Evolutionary conservation across 306 rosid species (phyloP), one percentile per base, ranked within the genome.

Genomic region (Mimosa bimucronata): DNA sequence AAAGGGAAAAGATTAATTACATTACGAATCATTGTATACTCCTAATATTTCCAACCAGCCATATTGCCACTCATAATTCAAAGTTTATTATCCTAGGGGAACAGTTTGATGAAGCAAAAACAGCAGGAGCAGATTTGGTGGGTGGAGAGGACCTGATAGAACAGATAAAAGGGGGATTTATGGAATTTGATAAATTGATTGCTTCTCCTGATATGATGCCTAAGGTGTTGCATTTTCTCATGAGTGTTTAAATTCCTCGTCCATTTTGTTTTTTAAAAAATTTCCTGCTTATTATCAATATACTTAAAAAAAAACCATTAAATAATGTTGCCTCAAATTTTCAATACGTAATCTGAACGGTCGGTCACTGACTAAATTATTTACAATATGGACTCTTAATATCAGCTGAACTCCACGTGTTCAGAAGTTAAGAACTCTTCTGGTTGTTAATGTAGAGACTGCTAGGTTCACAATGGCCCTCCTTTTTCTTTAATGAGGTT

Each of bases 161-260:
- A 87, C 96, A 95, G 87, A 95, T 95, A 66, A 95, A 87, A 89
- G 92, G 91, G 79, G 99, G 99, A 45, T 93, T 90, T 85, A 95
- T 95, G 98, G 98, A 95, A 21, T 95, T 95, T 79, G 99, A 95
- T 81, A 95, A 95, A 86, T 83, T 95, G 66, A 95, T 95, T 86
- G 98, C 98, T 82, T 95, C 99, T 60, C 99, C 97, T 29, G 99
- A 95, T 87, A 92, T 95, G 98, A 95, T 95, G 98, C 97, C 98
- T 14, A 95, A 95, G 98, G 98, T 92, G 86, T 77, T 82, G 71
- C 81, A 83, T 69, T 66, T 83, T 76, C 55, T 77, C 50, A 21
- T 81, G 44, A 69, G 38, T 60, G 70, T 14, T 64, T 19, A 26
- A 60, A 18, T 26, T 25, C 10, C 19, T 41, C 8, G 21, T 25